Evolutionary conservation across 495 filamentous ascomycete genomes (phyloP).

Genomic region (Aspergillus coremiiformis): DNA sequence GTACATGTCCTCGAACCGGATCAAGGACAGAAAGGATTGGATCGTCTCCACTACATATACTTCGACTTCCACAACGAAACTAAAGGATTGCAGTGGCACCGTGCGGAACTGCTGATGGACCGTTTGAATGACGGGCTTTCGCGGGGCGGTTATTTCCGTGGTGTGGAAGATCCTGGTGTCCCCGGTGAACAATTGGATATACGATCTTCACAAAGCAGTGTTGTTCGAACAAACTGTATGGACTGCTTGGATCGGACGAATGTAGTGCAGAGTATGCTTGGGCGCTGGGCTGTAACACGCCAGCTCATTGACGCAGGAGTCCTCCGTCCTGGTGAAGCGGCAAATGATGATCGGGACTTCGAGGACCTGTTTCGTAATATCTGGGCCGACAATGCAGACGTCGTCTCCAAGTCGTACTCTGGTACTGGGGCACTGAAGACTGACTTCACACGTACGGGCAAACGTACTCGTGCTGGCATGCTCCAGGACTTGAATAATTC

Average conservation of each 20-base stretch:
- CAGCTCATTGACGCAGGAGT: slow-evolving; percentile 79
- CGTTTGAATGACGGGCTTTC: slow-evolving; percentile 63
- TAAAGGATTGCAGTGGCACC: slow-evolving; percentile 87
- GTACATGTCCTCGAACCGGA: slow-evolving; percentile 66
- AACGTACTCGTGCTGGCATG: slow-evolving; percentile 74
- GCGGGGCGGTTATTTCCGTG: slow-evolving; percentile 85
- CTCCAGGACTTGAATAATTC: slow-evolving; percentile 78
- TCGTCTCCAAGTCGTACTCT: slow-evolving; percentile 84
- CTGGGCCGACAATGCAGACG: slow-evolving; percentile 97
- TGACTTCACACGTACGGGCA: slow-evolving; percentile 84
- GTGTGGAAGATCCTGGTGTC: slow-evolving; percentile 71
- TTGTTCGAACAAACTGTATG: slow-evolving; percentile 98
- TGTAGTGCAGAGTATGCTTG: slow-evolving; percentile 93
- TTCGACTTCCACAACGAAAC: slow-evolving; percentile 99
- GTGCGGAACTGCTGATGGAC: slow-evolving; percentile 77
- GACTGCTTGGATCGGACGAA: slow-evolving; percentile 98
- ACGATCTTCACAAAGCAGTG: slow-evolving; percentile 69
- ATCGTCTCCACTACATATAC: slow-evolving; percentile 88
- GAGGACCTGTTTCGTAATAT: slow-evolving; percentile 87
- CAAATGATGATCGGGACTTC: slow-evolving; percentile 66
- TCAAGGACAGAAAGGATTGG: slow-evolving; percentile 53
- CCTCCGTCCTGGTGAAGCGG: slow-evolving; percentile 59
- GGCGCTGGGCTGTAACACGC: slow-evolving; percentile 74
- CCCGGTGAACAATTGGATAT: slow-evolving; percentile 64
- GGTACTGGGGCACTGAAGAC: slow-evolving; percentile 96